phyloP scores from a whole-genome alignment of 2,329 filamentous ascomycete species.

The Fusarium fujikuroi region DNA sequence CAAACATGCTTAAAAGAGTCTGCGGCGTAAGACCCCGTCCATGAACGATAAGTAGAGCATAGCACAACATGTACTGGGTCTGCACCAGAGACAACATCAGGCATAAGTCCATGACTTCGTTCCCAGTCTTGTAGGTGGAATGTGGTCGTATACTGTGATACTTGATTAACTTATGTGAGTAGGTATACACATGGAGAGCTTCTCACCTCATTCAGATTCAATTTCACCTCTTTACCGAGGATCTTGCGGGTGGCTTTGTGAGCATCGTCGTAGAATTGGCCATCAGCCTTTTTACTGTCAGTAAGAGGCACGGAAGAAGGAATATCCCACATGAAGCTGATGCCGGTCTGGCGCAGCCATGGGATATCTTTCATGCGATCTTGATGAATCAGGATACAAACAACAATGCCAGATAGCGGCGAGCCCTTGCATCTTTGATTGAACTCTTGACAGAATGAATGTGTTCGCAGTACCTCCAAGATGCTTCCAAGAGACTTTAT shows the following conservation, averaged over 20 bases:
- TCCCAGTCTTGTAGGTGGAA: not conserved
- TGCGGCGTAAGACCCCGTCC: not conserved
- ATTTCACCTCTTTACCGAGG: not conserved
- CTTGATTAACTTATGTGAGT: not conserved
- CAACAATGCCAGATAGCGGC: not conserved
- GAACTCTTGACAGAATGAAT: not conserved
- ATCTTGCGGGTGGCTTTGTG: not conserved
- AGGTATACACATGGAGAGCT: rapidly evolving
- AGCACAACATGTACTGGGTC: not conserved
- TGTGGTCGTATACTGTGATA: not conserved
- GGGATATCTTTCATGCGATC: not conserved
- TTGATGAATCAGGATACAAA: not conserved
- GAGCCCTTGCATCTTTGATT: not conserved
- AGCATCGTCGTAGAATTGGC: not conserved
- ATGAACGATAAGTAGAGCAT: not conserved
- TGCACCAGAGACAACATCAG: not conserved
- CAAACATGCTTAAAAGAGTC: not conserved
- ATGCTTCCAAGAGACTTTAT: not conserved
- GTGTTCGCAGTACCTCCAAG: not conserved
- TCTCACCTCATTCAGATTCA: not conserved
- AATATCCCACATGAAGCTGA: not conserved
- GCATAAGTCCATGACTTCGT: not conserved
- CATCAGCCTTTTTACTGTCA: not conserved
- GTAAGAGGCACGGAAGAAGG: not conserved
- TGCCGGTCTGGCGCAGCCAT: not conserved